Evolutionary conservation across 2,329 filamentous ascomycete genomes (phyloP).

Genomic region (Claviceps sp.): DNA sequence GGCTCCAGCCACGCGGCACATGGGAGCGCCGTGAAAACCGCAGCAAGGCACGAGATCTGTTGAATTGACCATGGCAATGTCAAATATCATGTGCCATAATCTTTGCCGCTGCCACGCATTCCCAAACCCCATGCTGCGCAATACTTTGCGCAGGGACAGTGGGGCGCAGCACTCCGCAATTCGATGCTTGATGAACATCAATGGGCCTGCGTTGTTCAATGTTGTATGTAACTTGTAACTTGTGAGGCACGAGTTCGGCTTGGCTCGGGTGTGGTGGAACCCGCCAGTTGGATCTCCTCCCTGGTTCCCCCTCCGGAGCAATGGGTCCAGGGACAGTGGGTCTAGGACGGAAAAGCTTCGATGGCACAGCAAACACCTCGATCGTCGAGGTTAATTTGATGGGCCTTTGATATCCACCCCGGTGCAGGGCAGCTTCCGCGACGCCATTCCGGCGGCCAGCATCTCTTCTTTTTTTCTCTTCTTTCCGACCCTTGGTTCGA

Average conservation of each 20-base stretch:
- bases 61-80: too few species aligned
- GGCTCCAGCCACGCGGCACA: too few species aligned
- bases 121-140: too few species aligned
- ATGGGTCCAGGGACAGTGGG: background rate
- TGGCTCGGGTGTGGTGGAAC: background rate
- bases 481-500: background rate
- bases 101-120: too few species aligned
- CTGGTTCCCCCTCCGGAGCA: background rate
- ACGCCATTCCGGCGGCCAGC: background rate
- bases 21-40: too few species aligned
- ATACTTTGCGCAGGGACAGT: too few species aligned
- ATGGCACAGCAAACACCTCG: conserved; percentile 4
- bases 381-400: conserved; percentile 1
- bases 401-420: background rate
- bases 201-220: too few species aligned
- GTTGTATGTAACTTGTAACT: too few species aligned
- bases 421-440: background rate
- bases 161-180: too few species aligned
- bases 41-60: too few species aligned
- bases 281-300: background rate
- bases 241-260: background rate
- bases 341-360: conserved; percentile 1
- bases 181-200: too few species aligned
- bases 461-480: background rate
- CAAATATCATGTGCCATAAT: too few species aligned